Conservation (phyloP, 2,329 filamentous ascomycete species). For the Ustilaginoidea virens region DNA sequence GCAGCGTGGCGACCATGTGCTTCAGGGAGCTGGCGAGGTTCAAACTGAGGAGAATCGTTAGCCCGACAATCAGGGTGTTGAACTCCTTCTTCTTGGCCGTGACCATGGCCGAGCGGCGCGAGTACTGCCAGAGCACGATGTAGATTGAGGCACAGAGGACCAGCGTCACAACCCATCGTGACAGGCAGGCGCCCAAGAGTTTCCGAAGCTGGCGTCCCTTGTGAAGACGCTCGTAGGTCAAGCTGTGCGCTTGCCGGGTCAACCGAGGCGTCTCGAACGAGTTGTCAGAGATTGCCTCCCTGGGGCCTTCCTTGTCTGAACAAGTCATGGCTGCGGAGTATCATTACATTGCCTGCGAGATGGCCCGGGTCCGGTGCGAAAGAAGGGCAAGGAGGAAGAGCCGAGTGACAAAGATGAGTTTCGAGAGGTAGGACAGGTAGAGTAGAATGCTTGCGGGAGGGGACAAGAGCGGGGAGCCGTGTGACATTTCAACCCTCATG, state of each 20-base stretch:
- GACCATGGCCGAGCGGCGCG: conserved; percentile 13
- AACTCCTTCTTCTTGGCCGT: conserved; percentile 22
- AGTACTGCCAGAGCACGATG: conserved; percentile 14
- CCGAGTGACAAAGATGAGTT: too few relatives aligned
- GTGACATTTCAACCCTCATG: too few relatives aligned
- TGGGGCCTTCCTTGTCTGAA: too few relatives aligned
- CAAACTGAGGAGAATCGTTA: conserved; percentile 26
- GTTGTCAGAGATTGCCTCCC: too few relatives aligned
- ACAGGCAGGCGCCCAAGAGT: conserved; percentile 6
- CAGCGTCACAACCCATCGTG: conserved; percentile 15
- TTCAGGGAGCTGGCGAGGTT: conserved; percentile 27
- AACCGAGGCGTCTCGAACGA: conserved; percentile 1
- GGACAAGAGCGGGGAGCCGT: too few relatives aligned
- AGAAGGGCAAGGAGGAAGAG: too few relatives aligned
- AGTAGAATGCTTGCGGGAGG: too few relatives aligned
- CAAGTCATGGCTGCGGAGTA: too few relatives aligned
- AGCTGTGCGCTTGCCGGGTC: conserved; percentile 6
- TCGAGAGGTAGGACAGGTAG: too few relatives aligned
- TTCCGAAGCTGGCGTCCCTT: conserved; percentile 8
- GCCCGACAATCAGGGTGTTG: conserved; percentile 26
- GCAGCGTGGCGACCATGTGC: conserved; percentile 25
- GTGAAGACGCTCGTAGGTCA: conserved; percentile 9
- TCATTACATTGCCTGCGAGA: too few relatives aligned
- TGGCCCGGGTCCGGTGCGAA: too few relatives aligned
- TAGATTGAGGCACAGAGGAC: conserved; percentile 14